phyloP scores from a whole-genome alignment of 495 filamentous ascomycete genomes.

The Tuber borchii region DNA sequence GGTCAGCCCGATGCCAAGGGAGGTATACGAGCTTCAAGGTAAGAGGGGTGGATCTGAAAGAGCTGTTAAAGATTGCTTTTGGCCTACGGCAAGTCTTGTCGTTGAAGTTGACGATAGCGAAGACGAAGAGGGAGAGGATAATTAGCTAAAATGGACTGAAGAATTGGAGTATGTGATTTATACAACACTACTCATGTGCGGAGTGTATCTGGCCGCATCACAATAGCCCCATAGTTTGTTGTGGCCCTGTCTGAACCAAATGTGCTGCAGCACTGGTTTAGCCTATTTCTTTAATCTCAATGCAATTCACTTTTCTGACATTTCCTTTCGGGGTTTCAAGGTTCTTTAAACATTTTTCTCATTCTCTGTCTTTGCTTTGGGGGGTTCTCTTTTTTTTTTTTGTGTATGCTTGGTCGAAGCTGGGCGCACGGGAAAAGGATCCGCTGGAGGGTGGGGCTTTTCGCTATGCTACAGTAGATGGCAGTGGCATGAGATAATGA shows the following conservation, averaged over 20 bases:
- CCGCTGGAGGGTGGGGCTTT: background rate
- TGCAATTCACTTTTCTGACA: background rate
- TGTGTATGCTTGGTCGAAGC: background rate
- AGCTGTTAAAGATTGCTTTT: slow-evolving; percentile 48
- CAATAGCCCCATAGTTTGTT: background rate
- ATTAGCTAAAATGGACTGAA: background rate
- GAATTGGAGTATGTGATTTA: background rate
- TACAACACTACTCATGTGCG: background rate
- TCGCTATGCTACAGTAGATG: background rate
- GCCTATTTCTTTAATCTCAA: background rate
- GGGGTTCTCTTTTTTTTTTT: background rate
- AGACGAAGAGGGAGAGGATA: slow-evolving; percentile 25
- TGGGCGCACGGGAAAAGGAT: background rate
- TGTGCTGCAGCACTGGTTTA: background rate
- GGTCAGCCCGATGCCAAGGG: slow-evolving; percentile 73
- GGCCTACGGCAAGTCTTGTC: slow-evolving; percentile 78
- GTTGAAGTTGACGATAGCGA: slow-evolving; percentile 55
- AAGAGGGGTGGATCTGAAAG: slow-evolving; percentile 57
- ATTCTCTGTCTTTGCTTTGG: background rate
- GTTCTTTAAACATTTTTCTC: background rate
- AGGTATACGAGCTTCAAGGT: slow-evolving; percentile 62
- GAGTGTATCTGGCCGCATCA: background rate
- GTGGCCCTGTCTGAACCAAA: background rate
- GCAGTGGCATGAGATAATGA: background rate
- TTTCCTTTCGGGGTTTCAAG: background rate